Base-by-base conservation (phyloP, 768 basidiomycete species). In the Suillus occidentalis region DNA sequence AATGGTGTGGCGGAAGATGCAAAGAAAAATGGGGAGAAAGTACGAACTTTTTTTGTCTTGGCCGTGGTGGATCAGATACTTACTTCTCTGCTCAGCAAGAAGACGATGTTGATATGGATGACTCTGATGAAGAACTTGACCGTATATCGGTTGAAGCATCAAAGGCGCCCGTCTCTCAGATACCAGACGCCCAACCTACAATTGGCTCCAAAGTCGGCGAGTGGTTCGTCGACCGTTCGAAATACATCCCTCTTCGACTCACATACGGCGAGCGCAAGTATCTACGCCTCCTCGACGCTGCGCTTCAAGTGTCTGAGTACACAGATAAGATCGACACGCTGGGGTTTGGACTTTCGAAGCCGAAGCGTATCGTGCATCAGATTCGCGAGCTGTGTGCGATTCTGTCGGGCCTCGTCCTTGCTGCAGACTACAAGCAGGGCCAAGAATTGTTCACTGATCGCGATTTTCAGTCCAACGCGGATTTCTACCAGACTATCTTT, bases 281-380 rank as follows among this genome's bases (percentile, higher is more conserved):
- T 74, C 88, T 95, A 63, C 90, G 93, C 34, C 84, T 95, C 6
- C 82, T 95, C 57, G 93, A 95, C 65, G 93, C 92, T 10, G 93
- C 93, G 3, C 84, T 95, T 47, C 85, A 85, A 57, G 92, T 93
- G 43, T 92, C 90, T 18, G 93, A 95, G 73, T 94, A 94, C 73
- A 95, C 93, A 50, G 93, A 95, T 81, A 93, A 92, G 73, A 91
- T 94, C 39, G 93, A 95, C 77, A 92, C 89, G 58, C 77, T 94
- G 49, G 86, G 89, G 2, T 94, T 87, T 65, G 87, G 89, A 6
- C 78, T 90, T 39, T 90, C 89, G 36, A 95, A 94, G 73, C 85
- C 92, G n/a, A 93, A 92, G 73, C 86, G 93, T 9, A 92, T 94
- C 52, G 93, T 95, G 4, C 84, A 89, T 62, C 93, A 94, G 72